These are phyloP conservation scores for Claviceps pusilla DNA, from an alignment of 2,329 filamentous ascomycete genomes.

Conservation along the genomic window DNA sequence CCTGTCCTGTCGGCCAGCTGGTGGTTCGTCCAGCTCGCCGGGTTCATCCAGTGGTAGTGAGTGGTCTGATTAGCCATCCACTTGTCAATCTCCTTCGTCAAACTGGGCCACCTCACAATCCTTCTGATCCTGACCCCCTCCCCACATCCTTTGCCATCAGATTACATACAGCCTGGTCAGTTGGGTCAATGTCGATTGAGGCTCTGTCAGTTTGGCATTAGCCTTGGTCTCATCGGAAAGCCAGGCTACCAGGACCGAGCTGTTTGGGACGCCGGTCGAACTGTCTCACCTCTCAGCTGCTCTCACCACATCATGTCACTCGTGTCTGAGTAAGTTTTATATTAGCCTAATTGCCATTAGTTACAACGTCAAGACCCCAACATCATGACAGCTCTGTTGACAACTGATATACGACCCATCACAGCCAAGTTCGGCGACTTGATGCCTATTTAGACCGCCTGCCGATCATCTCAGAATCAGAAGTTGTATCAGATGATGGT, in stretches of 20 bases:
- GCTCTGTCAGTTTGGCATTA: constrained; percentile 6
- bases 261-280: not conserved
- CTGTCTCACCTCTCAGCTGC: not conserved
- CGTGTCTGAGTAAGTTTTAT: constrained; percentile 29
- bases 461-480: constrained; percentile 23
- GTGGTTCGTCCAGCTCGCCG: constrained; percentile 5
- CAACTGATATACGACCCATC: constrained; percentile 8
- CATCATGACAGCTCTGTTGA: not conserved
- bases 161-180: not conserved
- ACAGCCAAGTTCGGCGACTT: constrained; percentile 45
- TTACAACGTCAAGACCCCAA: not conserved
- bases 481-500: constrained; percentile 28
- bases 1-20: constrained; percentile 4
- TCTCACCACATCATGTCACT: constrained; percentile 26
- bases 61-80: constrained; percentile 11
- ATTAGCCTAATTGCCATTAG: not conserved
- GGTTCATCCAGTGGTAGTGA: constrained; percentile 5
- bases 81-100: not conserved
- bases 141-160: constrained; percentile 3
- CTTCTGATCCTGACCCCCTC: not conserved
- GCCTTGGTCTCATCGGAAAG: constrained; percentile 2
- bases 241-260: constrained; percentile 4
- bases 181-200: constrained; percentile 6
- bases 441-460: constrained; percentile 53
- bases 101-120: not conserved